Percentiles rank a stretch among this genome's conserved stretches.
Conservation (phyloP, 257 asterid species). For the Jacaranda mimosifolia region DNA sequence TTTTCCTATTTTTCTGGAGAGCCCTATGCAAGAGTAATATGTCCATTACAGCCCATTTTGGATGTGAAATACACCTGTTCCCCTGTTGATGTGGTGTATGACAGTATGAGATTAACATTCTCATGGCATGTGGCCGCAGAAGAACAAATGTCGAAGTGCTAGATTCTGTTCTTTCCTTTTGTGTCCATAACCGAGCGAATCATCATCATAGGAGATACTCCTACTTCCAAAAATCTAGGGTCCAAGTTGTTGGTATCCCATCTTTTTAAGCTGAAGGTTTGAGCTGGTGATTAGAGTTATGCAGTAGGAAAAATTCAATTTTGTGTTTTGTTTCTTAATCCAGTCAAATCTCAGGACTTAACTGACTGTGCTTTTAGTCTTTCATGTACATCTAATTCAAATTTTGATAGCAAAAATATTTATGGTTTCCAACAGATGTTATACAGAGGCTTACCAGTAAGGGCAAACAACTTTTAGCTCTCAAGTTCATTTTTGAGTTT, state of each 20-base stretch:
- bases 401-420: conserved; percentile 24
- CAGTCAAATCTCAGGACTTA: neutral
- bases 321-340: conserved; percentile 6
- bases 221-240: conserved; percentile 10
- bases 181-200: conserved; percentile 3
- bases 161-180: conserved; percentile 2
- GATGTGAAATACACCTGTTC: neutral
- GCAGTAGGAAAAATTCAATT: neutral
- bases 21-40: neutral
- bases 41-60: neutral
- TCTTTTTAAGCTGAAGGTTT: conserved; percentile 10
- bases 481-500: conserved; percentile 66
- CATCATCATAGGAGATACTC: neutral
- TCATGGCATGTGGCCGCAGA: neutral
- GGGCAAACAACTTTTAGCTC: conserved; percentile 65
- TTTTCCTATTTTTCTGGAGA: neutral
- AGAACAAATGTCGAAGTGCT: neutral
- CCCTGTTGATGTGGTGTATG: neutral
- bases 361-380: conserved; percentile 25
- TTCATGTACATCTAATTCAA: conserved; percentile 13
- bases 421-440: conserved; percentile 51
- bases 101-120: conserved; percentile 2
- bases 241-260: conserved; percentile 9
- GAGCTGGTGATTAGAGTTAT: conserved; percentile 25
- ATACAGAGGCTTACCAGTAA: conserved; percentile 59